A percentile compares a stretch with the other conserved stretches of the same genome.
These are phyloP conservation scores for Fraxinus quadrangulata DNA, from an alignment of 257 asterid species.

Conservation along the genomic window DNA sequence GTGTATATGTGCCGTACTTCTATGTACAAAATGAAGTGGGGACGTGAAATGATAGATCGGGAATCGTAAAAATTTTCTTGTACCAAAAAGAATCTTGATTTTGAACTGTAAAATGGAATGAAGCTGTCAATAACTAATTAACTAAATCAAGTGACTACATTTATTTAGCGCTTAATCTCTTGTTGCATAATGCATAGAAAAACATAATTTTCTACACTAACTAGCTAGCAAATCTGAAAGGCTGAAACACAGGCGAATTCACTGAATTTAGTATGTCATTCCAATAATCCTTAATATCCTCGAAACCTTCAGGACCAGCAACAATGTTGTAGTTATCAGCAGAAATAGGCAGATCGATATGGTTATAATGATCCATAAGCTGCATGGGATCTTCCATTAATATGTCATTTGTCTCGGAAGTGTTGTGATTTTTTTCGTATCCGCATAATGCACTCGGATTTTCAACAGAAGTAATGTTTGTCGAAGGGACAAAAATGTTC, in stretches of 20 bases:
- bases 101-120: not conserved
- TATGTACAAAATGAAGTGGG: too few relatives aligned
- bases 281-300: conserved; percentile 40
- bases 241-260: conserved; percentile 32
- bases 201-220: not conserved
- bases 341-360: conserved; percentile 21
- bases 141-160: not conserved
- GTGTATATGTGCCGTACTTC: too few relatives aligned
- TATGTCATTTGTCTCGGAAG: conserved; percentile 19
- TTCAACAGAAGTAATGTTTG: conserved; percentile 1
- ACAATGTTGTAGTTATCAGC: conserved; percentile 10
- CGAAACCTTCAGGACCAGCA: conserved; percentile 27
- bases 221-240: not conserved
- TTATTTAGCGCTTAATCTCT: not conserved
- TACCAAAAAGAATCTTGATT: not conserved
- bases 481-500: not conserved
- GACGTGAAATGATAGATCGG: too few relatives aligned
- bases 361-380: conserved; percentile 18
- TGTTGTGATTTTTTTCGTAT: not conserved
- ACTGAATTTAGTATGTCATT: conserved; percentile 40
- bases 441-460: conserved; percentile 14
- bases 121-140: not conserved
- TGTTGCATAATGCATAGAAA: not conserved
- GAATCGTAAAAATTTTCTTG: too few relatives aligned
- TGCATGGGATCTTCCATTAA: conserved; percentile 24